A percentile compares a stretch with the other conserved stretches of the same genome.
Conservation (phyloP, 1,284 basidiomycete genomes). For the Ceratobasidium sp. region DNA sequence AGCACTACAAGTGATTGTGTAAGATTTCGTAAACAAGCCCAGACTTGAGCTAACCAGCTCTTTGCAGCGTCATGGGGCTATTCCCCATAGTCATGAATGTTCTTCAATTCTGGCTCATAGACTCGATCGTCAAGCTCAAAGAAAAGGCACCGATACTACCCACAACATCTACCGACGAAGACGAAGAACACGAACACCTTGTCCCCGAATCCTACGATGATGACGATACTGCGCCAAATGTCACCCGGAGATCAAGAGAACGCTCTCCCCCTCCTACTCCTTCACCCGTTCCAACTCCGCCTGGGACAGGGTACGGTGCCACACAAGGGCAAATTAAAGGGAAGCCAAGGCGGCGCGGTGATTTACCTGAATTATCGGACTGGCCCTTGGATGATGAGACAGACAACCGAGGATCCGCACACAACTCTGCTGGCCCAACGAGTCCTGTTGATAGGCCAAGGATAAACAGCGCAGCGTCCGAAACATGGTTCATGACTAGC, state of each 20-base stretch:
- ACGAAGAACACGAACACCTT: conserved; percentile 37
- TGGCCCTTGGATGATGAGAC: conserved; percentile 39
- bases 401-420: not conserved
- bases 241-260: conserved; percentile 2
- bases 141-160: not conserved
- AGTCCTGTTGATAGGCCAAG: conserved; percentile 16
- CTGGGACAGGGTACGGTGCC: conserved; percentile 37
- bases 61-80: conserved; percentile 81
- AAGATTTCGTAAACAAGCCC: conserved; percentile 49
- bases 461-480: conserved; percentile 15
- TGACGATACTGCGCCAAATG: not conserved
- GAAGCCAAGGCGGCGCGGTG: conserved; percentile 22
- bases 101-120: conserved; percentile 87
- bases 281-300: conserved; percentile 38
- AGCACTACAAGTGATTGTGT: conserved; percentile 84
- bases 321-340: conserved; percentile 35
- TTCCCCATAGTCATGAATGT: conserved; percentile 95
- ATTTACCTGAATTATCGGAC: conserved; percentile 28
- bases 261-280: conserved; percentile 41
- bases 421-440: not conserved
- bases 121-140: conserved; percentile 76
- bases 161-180: conserved; percentile 1
- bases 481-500: conserved; percentile 35
- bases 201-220: conserved; percentile 15
- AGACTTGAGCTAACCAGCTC: conserved; percentile 19